Base-by-base conservation (phyloP, 768 basidiomycete genomes). In the Psilocybe azurescens region DNA sequence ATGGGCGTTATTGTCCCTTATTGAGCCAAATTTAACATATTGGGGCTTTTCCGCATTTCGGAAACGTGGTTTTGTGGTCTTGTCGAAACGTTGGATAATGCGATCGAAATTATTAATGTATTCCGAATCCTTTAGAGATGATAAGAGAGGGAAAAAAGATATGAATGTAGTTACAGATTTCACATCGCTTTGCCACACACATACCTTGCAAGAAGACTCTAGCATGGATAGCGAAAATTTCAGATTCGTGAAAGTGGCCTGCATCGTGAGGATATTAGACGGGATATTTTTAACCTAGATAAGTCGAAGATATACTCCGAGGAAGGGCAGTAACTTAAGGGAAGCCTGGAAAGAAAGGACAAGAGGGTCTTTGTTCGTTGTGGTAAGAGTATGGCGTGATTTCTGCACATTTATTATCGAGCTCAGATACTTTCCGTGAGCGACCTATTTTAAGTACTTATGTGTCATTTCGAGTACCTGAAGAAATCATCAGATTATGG, bases 181-280 rank as follows among this genome's bases (percentile, higher is more conserved):
- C 5, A n/a, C 11, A 20, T 30, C 41, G 36, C n/a, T 28, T 46
- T 46, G 11, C 33, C 30, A 64, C 65, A 84, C 84, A 24, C 24
- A 24, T 24, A 24, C 24, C 65, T 65, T 72, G 53, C 4, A 86
- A 69, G 65, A 77, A 77, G 13, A 67, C 53, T 16, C 66, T 63
- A 11, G 83, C 83, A 24, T 79, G 75, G 18, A 74, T 75, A 33
- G 73, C 82, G 49, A 86, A 80, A 60, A 83, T 83, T 1, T 83
- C 71, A 1, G 84, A 83, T n/a, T 84, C 85, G 59, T 79, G 72
- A 38, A 85, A 74, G 38, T 75, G 76, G 65, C 82, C 84, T 86
- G 58, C 48, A n/a, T 14, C 30, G 0, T 10, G 4, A 20, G 18
- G 59, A 32, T 29, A 8, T n/a, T 6, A 41, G 28, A 61, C 33